phyloP scores from a whole-genome alignment of 805 yeast species.

The Kodamaea jinghongensis region DNA sequence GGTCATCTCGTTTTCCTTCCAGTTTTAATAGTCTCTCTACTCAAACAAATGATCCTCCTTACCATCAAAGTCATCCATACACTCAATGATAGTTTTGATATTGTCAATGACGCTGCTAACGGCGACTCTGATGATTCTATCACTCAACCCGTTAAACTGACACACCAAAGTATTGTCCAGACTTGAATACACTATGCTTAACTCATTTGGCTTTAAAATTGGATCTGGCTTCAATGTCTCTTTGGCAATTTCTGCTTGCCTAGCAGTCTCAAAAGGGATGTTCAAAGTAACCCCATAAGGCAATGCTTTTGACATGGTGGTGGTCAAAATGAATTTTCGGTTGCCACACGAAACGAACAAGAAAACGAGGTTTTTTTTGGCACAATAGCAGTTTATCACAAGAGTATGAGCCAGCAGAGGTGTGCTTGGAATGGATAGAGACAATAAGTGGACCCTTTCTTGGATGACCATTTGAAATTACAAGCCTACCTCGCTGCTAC shows the following conservation, averaged over 20 bases:
- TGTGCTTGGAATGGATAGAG: no score
- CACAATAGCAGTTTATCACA: no score
- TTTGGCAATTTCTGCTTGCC: slow-evolving; percentile 64
- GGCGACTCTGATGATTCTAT: slow-evolving; percentile 78
- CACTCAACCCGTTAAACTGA: slow-evolving; percentile 59
- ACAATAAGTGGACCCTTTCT: no score
- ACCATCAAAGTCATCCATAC: slow-evolving; percentile 68
- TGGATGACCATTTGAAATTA: no score
- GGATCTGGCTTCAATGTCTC: slow-evolving; percentile 75
- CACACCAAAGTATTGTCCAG: slow-evolving; percentile 40
- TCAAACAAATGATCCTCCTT: slow-evolving; percentile 23
- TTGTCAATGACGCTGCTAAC: slow-evolving; percentile 78
- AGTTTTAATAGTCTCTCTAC: no score
- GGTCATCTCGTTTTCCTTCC: no score
- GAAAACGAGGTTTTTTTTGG: no score
- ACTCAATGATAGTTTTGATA: slow-evolving; percentile 72
- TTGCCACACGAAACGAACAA: no score
- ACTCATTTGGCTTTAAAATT: slow-evolving; percentile 66
- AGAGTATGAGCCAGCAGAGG: no score
- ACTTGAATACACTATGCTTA: slow-evolving; percentile 45
- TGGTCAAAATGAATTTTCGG: neutral
- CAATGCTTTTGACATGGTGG: neutral
- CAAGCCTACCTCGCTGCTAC: no score
- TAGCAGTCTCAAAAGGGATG: slow-evolving; percentile 59
- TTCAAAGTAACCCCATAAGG: slow-evolving; percentile 31